Base-by-base conservation (phyloP, 352 stramenopile genomes). In the Phytophthora ramorum region DNA sequence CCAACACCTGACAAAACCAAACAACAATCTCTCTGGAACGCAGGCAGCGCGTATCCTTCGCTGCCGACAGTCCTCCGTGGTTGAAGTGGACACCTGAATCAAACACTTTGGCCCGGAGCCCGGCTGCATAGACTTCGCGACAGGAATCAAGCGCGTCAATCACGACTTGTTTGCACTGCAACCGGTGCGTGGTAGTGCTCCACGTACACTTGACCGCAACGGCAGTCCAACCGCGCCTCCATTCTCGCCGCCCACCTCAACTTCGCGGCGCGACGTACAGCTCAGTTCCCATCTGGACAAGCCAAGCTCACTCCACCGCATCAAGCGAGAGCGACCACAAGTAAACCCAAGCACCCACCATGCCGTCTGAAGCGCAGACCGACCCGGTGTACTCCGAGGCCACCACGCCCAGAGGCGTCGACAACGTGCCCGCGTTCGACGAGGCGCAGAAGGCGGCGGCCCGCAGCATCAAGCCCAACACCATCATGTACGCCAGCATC, bases 401-500 rank as follows among this genome's bases (percentile, higher is more conserved):
- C 34, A 56, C 46, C 20, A 64, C 57, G 22, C 57, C 57, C 34
- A 64, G 35, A 17, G 45, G 34, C 13, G 22, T 8, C 45, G 57
- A 57, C 45, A 64, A 62, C n/a, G 43, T 62, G 13, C 43, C 54
- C 34, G 10, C 41, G 12, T 68, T 51, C 51, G 60, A 62, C 60
- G 60, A 68, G 6, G 43, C 60, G 2, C 43, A 60, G 20, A 68
- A 68, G 43, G 60, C 49, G 38, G 60, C 60, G 1, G 62, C 61
- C 6, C 61, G 53, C 53, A 43, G 51, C 32, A 50, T 66, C 66
- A 69, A 43, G 34, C 73, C 73, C 17, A 72, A 59, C 16, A 34
- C 55, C 8, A 61, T 78, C 40, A 68, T 85, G 44, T 87, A 88
- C 64, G 37, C 63, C 14, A 77, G 71, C 49, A 58, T 75, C 22